A percentile compares a stretch with the other conserved stretches of the same genome.
Evolutionary conservation across 129 eudicot genomes (phyloP).

Genomic region (Glebionis coronaria): DNA sequence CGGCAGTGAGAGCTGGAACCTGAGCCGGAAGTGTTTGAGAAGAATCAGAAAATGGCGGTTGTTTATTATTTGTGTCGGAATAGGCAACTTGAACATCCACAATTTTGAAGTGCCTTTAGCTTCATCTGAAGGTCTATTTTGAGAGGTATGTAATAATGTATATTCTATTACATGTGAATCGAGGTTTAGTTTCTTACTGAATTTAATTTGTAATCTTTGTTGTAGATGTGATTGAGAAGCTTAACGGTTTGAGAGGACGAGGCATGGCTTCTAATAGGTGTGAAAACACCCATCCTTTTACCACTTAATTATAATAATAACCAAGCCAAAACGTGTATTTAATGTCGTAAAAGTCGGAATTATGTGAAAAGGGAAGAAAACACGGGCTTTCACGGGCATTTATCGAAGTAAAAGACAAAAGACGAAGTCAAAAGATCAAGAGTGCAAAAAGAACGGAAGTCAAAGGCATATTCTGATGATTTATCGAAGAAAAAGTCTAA

Average conservation of each 20-base stretch:
- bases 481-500: no score
- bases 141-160: slow-evolving; percentile 53
- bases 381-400: no score
- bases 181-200: neutral
- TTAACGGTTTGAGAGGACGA: slow-evolving; percentile 82
- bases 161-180: slow-evolving; percentile 34
- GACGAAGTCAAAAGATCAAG: no score
- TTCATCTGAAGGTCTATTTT: slow-evolving; percentile 81
- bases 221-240: slow-evolving; percentile 89
- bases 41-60: slow-evolving; percentile 59
- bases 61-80: slow-evolving; percentile 80
- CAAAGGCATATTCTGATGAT: no score
- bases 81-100: slow-evolving; percentile 97
- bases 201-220: slow-evolving; percentile 2
- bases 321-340: no score
- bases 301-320: no score
- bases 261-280: slow-evolving; percentile 98
- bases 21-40: slow-evolving; percentile 25
- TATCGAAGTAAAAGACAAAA: no score
- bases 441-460: no score
- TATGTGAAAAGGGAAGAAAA: no score
- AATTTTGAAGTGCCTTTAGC: slow-evolving; percentile 82
- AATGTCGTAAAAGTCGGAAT: no score
- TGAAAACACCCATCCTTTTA: no score
- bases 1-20: slow-evolving; percentile 34